Percentiles rank a stretch among this genome's conserved stretches.
Conservation (phyloP, 2,329 filamentous ascomycete genomes). For the Aotearoamyces nothofagi region DNA sequence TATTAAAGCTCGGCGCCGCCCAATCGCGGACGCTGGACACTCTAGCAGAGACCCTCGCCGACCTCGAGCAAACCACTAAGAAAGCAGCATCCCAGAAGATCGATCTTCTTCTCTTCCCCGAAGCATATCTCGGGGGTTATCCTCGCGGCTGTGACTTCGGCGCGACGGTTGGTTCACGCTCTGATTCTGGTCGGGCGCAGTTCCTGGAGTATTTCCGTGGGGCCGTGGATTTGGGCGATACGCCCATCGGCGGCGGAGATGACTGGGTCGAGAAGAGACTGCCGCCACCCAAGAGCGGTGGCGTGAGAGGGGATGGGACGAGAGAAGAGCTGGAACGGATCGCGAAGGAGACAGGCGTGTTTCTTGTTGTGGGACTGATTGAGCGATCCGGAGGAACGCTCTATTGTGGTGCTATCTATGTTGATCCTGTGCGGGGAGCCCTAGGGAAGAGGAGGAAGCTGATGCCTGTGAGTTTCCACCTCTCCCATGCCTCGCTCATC, state of each 20-base stretch:
- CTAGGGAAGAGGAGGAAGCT: constrained; percentile 84
- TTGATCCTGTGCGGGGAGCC: constrained; percentile 57
- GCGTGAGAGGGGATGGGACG: constrained; percentile 54
- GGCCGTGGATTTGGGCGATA: constrained; percentile 76
- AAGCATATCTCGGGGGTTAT: constrained; percentile 86
- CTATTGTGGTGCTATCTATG: constrained; percentile 72
- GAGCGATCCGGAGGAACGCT: constrained; percentile 70
- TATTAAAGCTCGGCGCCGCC: constrained; percentile 24
- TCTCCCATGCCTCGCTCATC: not conserved
- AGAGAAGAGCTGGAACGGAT: constrained; percentile 66
- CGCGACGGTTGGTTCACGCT: constrained; percentile 54
- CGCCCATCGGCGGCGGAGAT: constrained; percentile 50
- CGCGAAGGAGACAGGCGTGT: constrained; percentile 63
- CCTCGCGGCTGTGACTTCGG: constrained; percentile 72
- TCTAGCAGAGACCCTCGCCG: constrained; percentile 43
- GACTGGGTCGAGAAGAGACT: constrained; percentile 55
- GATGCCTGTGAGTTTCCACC: constrained; percentile 50
- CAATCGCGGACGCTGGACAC: constrained; percentile 29
- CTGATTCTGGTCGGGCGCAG: constrained; percentile 59
- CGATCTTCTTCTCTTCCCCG: constrained; percentile 73
- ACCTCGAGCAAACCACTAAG: constrained; percentile 46
- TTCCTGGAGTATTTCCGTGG: constrained; percentile 66
- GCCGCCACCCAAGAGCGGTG: constrained; percentile 24
- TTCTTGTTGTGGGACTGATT: constrained; percentile 66
- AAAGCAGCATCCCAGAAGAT: constrained; percentile 39